Evolutionary conservation across 257 asterid species (phyloP), one percentile per base, ranked within the genome.

Genomic region (Leptodermis oblonga): DNA sequence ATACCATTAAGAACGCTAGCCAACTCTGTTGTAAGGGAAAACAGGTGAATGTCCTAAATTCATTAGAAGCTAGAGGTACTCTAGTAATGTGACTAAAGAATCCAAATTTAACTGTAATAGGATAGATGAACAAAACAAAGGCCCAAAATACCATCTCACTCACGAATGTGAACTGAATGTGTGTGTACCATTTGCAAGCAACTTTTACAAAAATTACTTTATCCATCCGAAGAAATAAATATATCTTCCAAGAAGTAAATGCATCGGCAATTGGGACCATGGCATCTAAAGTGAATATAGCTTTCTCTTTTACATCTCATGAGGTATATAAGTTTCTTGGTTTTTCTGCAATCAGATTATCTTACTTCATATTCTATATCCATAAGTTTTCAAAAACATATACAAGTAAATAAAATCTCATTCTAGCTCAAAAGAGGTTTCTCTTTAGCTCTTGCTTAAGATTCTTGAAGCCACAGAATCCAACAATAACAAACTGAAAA

Each of bases 211-310:
- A 56, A 56, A 26, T 4, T 28, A 13, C 37, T 17, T 56, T 13
- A 56, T 56, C 2, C 17, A 14, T 4, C 20, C 5, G 22, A 56
- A 56, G 45, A 56, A 13, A 28, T 56, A 30, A 30, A 28, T 13
- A 0, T 54, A 25, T 9, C 12, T 25, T 6, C 5, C 23, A 30
- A 10, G 37, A n/a, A n/a, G 18, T 18, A 41, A 31, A 36, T 30
- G n/a, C 14, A 31, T 42, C 25, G 2, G 56, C 53, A 52, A 17
- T 15, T 48, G 1, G 9, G 7, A 11, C 11, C n/a, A 55, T 55
- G 39, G 33, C 18, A 49, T 61, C 42, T 72, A 70, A 59, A 30
- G 60, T 36, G 59, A 70, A 45, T 36, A 68, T 13, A 28, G 39
- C 39, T 18, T 23, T 14, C 15, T 12, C 18, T 33, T 14, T 7